A percentile compares a stretch with the other conserved stretches of the same genome.
Conservation (phyloP, 495 filamentous ascomycete species). For the Durotheca rogersii region DNA sequence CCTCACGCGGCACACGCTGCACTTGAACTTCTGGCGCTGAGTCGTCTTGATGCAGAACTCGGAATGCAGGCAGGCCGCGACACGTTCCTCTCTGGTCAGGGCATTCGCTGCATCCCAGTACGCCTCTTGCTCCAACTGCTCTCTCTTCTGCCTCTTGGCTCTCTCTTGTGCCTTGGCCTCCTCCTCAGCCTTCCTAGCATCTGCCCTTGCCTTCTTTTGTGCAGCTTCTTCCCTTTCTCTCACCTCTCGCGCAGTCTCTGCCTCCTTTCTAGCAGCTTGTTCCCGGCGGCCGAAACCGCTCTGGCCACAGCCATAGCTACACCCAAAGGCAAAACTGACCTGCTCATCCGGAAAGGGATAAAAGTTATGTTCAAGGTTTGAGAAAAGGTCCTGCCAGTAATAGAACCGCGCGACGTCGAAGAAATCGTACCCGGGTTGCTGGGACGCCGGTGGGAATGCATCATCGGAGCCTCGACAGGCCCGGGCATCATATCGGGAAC, state of each 20-base stretch:
- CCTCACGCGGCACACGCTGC: constrained; percentile 25
- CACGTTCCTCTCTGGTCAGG: constrained; percentile 18
- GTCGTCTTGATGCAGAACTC: constrained; percentile 28
- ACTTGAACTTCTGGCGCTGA: constrained; percentile 34
- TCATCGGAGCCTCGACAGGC: background rate
- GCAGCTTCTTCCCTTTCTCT: background rate
- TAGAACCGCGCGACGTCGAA: too few species aligned
- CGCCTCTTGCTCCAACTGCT: constrained; percentile 14
- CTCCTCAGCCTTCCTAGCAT: constrained; percentile 1
- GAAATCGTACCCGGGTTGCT: background rate
- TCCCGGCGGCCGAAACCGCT: too few species aligned
- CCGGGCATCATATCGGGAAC: constrained; percentile 20
- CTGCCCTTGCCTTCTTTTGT: background rate
- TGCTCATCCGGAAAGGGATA: too few species aligned
- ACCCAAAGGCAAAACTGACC: too few species aligned
- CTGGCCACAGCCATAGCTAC: too few species aligned
- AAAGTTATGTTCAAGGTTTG: too few species aligned
- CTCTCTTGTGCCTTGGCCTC: background rate
- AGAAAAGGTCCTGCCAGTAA: too few species aligned
- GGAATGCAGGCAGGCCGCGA: constrained; percentile 25
- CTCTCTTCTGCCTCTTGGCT: background rate
- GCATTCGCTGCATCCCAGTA: constrained; percentile 19
- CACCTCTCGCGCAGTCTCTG: background rate
- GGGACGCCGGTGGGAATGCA: background rate
- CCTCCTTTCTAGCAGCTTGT: background rate